A percentile compares a stretch with the other conserved stretches of the same genome.
Evolutionary conservation across 2,329 filamentous ascomycete genomes (phyloP).

Genomic region (Pseudomassariella vexata): DNA sequence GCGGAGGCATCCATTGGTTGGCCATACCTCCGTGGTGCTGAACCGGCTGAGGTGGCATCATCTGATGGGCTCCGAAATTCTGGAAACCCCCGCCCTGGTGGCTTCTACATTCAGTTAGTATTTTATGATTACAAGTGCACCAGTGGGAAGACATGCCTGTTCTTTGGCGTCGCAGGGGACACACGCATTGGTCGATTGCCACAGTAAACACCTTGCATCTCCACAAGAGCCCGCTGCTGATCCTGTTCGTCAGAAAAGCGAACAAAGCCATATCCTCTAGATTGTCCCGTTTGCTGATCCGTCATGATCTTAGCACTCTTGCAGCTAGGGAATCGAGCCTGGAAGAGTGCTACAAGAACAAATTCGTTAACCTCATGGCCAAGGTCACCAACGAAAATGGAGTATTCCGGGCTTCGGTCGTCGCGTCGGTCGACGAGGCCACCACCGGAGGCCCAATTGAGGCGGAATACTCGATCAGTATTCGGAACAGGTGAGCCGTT

Average conservation of each 20-base stretch:
- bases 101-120: conserved; percentile 18
- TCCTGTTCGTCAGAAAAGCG: conserved; percentile 94
- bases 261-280: conserved; percentile 95
- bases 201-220: conserved; percentile 99
- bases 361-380: conserved; percentile 99
- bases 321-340: conserved; percentile 92
- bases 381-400: conserved; percentile 96
- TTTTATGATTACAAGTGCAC: neutral
- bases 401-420: conserved; percentile 92
- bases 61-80: conserved; percentile 29
- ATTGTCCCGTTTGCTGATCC: conserved; percentile 95
- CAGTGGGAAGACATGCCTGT: conserved; percentile 52
- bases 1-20: conserved; percentile 30
- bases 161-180: conserved; percentile 96
- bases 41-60: conserved; percentile 31
- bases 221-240: conserved; percentile 88
- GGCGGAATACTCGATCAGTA: conserved; percentile 91
- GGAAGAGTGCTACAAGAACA: conserved; percentile 93
- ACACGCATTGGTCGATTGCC: conserved; percentile 98
- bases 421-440: conserved; percentile 92
- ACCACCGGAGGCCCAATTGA: conserved; percentile 98
- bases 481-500: conserved; percentile 90
- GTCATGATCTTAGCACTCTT: conserved; percentile 99
- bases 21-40: conserved; percentile 36
- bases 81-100: conserved; percentile 34